Evolutionary conservation across 306 rosid species (phyloP).

Genomic region (Acacia melanoxylon): DNA sequence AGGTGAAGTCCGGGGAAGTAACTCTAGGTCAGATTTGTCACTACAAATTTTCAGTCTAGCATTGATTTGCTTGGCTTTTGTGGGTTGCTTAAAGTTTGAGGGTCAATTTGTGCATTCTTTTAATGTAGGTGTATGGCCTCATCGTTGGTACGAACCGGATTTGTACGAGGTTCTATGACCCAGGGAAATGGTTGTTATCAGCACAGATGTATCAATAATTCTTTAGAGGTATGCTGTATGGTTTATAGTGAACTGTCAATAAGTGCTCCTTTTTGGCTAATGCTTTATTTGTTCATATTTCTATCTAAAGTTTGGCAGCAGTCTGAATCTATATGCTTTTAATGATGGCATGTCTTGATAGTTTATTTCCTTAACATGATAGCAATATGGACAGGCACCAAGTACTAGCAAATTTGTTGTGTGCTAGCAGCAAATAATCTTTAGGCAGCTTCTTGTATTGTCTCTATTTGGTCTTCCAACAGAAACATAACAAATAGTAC

Average conservation of each 20-base stretch:
- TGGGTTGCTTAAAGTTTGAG: conserved; percentile 11
- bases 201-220: conserved; percentile 77
- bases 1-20: conserved; percentile 94
- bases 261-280: background rate
- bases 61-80: background rate
- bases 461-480: background rate
- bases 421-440: background rate
- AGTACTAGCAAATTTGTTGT: background rate
- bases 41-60: conserved; percentile 2
- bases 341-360: background rate
- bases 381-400: background rate
- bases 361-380: background rate
- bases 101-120: conserved; percentile 35
- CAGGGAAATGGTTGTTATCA: conserved; percentile 99
- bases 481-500: background rate
- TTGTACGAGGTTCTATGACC: conserved; percentile 84
- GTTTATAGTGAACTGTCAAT: conserved; percentile 1
- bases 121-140: conserved; percentile 90
- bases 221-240: conserved; percentile 81
- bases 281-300: conserved; percentile 10
- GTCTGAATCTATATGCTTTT: conserved; percentile 3
- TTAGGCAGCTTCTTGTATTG: background rate
- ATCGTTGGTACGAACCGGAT: conserved; percentile 91
- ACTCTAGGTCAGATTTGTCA: conserved; percentile 68
- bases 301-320: background rate